Percentiles rank a stretch among this genome's conserved stretches.
Conservation (phyloP, 1,139 yeast species). For the Saccharomyces hybrid region DNA sequence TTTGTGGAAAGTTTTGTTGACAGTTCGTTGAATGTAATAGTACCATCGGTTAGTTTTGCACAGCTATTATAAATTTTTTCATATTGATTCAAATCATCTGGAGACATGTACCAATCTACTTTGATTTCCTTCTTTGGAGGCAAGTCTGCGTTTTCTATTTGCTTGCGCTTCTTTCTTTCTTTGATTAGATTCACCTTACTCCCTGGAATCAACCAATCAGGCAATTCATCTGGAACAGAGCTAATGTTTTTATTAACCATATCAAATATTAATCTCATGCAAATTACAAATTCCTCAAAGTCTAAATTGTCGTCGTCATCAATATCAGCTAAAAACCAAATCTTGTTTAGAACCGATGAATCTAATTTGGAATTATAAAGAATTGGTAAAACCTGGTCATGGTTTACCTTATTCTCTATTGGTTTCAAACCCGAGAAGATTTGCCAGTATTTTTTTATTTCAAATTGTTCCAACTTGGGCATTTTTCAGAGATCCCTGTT, state of each 20-base stretch:
- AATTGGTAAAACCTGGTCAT: constrained; percentile 80
- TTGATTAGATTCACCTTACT: constrained; percentile 70
- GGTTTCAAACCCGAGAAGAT: constrained; percentile 88
- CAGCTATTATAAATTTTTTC: constrained; percentile 64
- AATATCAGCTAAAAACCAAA: constrained; percentile 91
- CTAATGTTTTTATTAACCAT: constrained; percentile 67
- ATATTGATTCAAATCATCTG: constrained; percentile 71
- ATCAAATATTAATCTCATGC: constrained; percentile 92
- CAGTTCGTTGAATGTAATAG: constrained; percentile 68
- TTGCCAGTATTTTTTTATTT: constrained; percentile 94
- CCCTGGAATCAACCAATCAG: constrained; percentile 88
- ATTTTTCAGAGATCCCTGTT: constrained; percentile 9
- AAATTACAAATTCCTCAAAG: constrained; percentile 94
- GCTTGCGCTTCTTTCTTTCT: constrained; percentile 48
- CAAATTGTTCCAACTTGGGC: constrained; percentile 81
- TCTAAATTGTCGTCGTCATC: constrained; percentile 88
- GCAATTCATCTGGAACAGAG: constrained; percentile 62
- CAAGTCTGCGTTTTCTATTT: constrained; percentile 30
- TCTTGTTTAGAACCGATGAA: constrained; percentile 64
- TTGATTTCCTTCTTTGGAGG: constrained; percentile 31
- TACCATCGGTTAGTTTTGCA: constrained; percentile 66
- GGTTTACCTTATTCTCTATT: constrained; percentile 64
- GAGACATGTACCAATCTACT: constrained; percentile 95
- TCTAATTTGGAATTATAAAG: constrained; percentile 81
- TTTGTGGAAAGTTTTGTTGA: constrained; percentile 56